Conservation (phyloP, 2,329 filamentous ascomycete genomes). For the Atkinsonella texensis region DNA sequence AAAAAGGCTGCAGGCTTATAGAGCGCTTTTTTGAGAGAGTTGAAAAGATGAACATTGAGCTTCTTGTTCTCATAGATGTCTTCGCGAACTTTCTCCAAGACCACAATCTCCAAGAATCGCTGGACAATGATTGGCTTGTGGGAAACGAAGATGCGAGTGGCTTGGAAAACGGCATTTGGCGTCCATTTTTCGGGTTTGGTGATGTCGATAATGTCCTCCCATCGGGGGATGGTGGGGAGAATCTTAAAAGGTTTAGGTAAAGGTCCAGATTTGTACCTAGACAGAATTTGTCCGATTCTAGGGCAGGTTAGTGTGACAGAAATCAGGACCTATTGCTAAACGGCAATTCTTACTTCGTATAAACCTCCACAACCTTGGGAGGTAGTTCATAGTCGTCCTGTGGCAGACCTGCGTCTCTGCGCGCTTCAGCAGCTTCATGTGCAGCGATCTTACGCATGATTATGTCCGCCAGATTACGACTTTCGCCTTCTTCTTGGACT, state of each 20-base stretch:
- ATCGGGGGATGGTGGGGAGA: slow-evolving; percentile 78
- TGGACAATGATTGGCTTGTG: slow-evolving; percentile 69
- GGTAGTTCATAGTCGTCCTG: slow-evolving; percentile 81
- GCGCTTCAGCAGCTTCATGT: slow-evolving; percentile 60
- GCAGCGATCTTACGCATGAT: slow-evolving; percentile 91
- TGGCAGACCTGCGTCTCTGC: slow-evolving; percentile 35
- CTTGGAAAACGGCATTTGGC: slow-evolving; percentile 71
- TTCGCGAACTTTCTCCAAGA: slow-evolving; percentile 83
- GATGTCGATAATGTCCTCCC: slow-evolving; percentile 76
- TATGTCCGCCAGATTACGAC: slow-evolving; percentile 78
- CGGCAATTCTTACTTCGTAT: slow-evolving; percentile 54
- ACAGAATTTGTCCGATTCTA: slow-evolving; percentile 76
- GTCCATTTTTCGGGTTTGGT: slow-evolving; percentile 69
- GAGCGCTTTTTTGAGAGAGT: slow-evolving; percentile 76
- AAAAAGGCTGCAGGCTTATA: slow-evolving; percentile 96
- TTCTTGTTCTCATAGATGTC: slow-evolving; percentile 93
- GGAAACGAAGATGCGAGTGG: slow-evolving; percentile 85
- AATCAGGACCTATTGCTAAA: not conserved
- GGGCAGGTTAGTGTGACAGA: slow-evolving; percentile 7
- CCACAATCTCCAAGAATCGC: slow-evolving; percentile 73
- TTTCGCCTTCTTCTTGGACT: slow-evolving; percentile 33
- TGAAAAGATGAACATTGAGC: slow-evolving; percentile 91
- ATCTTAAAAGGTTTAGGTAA: slow-evolving; percentile 97
- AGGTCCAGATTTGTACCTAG: slow-evolving; percentile 90
- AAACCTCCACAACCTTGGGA: slow-evolving; percentile 86